phyloP scores from a whole-genome alignment of 177 flowering plant species.

The Vitis hybrid region DNA sequence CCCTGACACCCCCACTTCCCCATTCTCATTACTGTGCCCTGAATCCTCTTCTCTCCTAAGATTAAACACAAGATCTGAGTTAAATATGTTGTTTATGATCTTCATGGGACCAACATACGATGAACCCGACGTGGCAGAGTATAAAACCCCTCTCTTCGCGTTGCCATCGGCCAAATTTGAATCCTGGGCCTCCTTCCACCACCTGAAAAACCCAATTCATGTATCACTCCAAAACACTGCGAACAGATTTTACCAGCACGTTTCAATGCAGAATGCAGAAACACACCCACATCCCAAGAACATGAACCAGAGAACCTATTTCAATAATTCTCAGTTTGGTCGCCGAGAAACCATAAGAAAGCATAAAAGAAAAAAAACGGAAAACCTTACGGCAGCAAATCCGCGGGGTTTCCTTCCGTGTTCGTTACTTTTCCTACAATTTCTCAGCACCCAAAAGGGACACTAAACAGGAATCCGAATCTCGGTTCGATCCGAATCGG shows the following conservation, averaged over 20 bases:
- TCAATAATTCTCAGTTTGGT: too few species aligned
- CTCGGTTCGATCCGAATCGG: not conserved
- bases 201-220: constrained; percentile 43
- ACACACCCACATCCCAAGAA: not conserved
- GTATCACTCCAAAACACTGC: constrained; percentile 3
- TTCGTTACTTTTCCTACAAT: not conserved
- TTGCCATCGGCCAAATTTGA: constrained; percentile 30
- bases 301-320: too few species aligned
- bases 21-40: constrained; percentile 32
- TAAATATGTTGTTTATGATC: constrained; percentile 75
- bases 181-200: constrained; percentile 93
- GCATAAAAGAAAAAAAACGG: too few species aligned
- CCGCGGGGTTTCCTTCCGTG: too few species aligned
- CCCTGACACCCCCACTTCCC: constrained; percentile 66
- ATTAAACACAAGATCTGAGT: constrained; percentile 72
- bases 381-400: too few species aligned
- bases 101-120: constrained; percentile 77
- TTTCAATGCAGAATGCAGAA: not conserved
- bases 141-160: constrained; percentile 53
- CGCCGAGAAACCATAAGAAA: too few species aligned
- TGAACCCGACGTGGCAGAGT: constrained; percentile 47
- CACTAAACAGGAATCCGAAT: not conserved
- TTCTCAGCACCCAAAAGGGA: not conserved
- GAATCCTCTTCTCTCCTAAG: constrained; percentile 65
- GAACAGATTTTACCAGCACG: constrained; percentile 4